Evolutionary conservation across 306 rosid genomes (phyloP).

Genomic region (Glycine latifolia): DNA sequence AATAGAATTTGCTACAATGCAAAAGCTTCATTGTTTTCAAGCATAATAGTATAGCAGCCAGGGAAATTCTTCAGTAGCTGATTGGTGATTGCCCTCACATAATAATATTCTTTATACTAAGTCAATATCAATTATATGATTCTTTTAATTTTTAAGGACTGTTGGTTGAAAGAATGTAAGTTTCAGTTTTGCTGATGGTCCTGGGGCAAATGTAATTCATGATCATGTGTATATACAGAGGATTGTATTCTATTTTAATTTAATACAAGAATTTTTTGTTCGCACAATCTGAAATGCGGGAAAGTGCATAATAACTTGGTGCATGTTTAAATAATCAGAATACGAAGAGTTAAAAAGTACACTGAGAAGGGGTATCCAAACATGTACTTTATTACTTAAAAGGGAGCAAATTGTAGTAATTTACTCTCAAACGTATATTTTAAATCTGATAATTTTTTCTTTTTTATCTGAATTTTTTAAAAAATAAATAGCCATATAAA

Average conservation of each 20-base stretch:
- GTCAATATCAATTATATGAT: slow-evolving; percentile 57
- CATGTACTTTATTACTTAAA: neutral
- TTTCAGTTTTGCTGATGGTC: slow-evolving; percentile 52
- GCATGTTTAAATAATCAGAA: neutral
- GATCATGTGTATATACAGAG: slow-evolving; percentile 49
- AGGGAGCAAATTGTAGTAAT: too few relatives aligned
- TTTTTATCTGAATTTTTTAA: neutral
- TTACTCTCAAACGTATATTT: neutral
- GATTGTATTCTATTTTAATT: slow-evolving; percentile 39
- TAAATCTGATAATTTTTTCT: neutral
- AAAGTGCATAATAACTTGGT: neutral
- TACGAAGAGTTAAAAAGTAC: neutral
- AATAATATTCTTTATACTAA: slow-evolving; percentile 51
- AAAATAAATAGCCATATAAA: neutral
- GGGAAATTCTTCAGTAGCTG: slow-evolving; percentile 28
- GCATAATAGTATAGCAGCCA: slow-evolving; percentile 45
- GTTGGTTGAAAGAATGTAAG: slow-evolving; percentile 44
- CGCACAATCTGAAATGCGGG: slow-evolving; percentile 12
- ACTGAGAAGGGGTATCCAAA: neutral
- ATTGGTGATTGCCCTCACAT: slow-evolving; percentile 46
- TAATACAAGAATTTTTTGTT: slow-evolving; percentile 40
- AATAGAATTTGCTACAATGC: slow-evolving; percentile 33
- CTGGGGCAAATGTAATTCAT: slow-evolving; percentile 44
- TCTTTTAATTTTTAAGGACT: slow-evolving; percentile 71
- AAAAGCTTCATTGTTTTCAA: slow-evolving; percentile 41